Conservation (phyloP, 768 basidiomycete genomes). For the Strobilomyces dryophilus region DNA sequence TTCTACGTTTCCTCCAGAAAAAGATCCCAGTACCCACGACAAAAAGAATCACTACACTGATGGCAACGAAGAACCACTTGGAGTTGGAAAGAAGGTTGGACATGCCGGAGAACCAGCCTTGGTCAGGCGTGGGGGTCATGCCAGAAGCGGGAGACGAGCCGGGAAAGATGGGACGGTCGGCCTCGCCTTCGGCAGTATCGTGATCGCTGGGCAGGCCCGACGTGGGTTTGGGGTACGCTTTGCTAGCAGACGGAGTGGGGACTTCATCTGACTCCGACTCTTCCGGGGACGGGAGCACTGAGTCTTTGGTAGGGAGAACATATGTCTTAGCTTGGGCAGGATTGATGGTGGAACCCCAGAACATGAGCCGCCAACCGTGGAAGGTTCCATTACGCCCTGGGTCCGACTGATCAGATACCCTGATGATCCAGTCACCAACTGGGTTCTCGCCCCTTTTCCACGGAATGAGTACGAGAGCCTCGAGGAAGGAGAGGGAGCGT, state of each 20-base stretch:
- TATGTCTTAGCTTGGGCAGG: constrained; percentile 59
- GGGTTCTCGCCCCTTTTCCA: constrained; percentile 86
- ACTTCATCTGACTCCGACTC: constrained; percentile 38
- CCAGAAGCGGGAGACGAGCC: constrained; percentile 34
- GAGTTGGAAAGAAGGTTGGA: constrained; percentile 66
- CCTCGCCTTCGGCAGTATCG: constrained; percentile 74
- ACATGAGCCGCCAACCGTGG: constrained; percentile 86
- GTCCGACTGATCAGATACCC: constrained; percentile 76
- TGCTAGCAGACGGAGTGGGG: constrained; percentile 45
- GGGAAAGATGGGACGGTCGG: constrained; percentile 68
- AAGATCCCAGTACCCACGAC: constrained; percentile 64
- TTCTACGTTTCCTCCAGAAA: constrained; percentile 69
- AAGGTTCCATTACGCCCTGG: constrained; percentile 58
- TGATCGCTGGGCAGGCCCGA: constrained; percentile 85
- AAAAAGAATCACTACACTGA: constrained; percentile 76
- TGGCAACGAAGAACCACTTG: constrained; percentile 87
- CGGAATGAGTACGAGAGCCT: constrained; percentile 11
- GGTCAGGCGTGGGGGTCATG: constrained; percentile 60
- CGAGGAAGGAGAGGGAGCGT: constrained; percentile 8
- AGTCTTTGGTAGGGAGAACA: constrained; percentile 51
- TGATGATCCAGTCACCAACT: constrained; percentile 85
- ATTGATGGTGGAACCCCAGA: constrained; percentile 89
- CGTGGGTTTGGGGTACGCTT: constrained; percentile 79
- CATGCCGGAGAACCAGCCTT: constrained; percentile 84
- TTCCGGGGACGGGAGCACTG: constrained; percentile 45